Base-by-base conservation (phyloP, 345 rosid species). In the Eucalyptus curtisii region DNA sequence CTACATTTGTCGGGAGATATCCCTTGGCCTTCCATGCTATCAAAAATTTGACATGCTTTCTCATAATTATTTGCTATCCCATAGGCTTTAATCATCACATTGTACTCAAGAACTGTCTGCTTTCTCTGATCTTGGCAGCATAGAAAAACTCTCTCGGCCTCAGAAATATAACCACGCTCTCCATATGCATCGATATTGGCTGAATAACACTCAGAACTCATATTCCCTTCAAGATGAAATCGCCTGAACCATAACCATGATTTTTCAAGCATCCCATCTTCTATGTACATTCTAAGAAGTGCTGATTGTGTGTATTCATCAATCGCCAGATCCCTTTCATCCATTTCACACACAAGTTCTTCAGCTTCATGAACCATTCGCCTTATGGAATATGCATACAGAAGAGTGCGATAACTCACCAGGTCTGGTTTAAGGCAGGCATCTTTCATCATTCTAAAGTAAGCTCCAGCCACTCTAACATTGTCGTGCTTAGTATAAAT, bases 241-340 rank as follows among this genome's bases (percentile, higher is more conserved):
- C 98, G 93, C 89, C 88, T 89, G 92, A 98, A 97, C 98, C 98
- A 97, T 61, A 92, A 90, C 98, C 98, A 96, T 64, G 99, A 97
- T 90, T 93, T 94, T 92, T 95, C 95, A 20, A 94, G 94, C 98
- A 96, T 92, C 86, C 94, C 94, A 76, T 96, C 94, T 90, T 94
- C 98, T 88, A 96, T 92, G 85, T 95, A 96, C 98, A 96, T 96
- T 90, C 99, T 92, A 84, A 95, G 95, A 90, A 98, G 90, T 91
- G 98, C 95, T 20, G 98, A 95, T 91, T 96, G 99, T 20, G 97
- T 97, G 89, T 95, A 95, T 90, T 97, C 99, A 91, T 97, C 99
- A 89, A 96, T 95, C 92, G 95, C 94, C 87, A 95, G 90, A 71
- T 93, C 91, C 84, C 90, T 93, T 87, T 89, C 92, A 91, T 94